phyloP scores from a whole-genome alignment of 108 stramenopile genomes.

The Stephanodiscus triporus region DNA sequence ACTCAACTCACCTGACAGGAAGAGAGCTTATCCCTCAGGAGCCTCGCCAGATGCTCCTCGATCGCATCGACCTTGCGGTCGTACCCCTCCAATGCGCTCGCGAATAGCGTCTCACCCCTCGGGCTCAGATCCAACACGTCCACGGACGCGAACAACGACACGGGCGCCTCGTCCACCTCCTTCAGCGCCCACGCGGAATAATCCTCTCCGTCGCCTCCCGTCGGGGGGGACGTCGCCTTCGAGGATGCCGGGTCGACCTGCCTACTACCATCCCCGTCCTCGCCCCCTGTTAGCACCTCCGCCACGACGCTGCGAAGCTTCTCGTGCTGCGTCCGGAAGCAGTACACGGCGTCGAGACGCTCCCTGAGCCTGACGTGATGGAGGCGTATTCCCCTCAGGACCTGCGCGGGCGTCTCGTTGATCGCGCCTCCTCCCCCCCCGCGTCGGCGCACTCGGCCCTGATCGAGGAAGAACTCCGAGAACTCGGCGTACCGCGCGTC shows the following conservation, averaged over 20 bases:
- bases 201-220: conserved; percentile 29
- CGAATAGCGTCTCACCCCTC: conserved; percentile 68
- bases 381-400: conserved; percentile 71
- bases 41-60: conserved; percentile 76
- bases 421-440: conserved; percentile 41
- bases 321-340: conserved; percentile 79
- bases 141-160: conserved; percentile 62
- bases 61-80: conserved; percentile 85
- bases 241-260: no score
- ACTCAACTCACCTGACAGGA: conserved; percentile 60
- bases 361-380: conserved; percentile 73
- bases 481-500: conserved; percentile 70
- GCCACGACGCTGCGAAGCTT: conserved; percentile 67
- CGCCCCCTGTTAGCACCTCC: conserved; percentile 70
- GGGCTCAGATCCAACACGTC: conserved; percentile 76
- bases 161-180: conserved; percentile 76
- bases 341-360: conserved; percentile 72
- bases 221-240: neutral
- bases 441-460: conserved; percentile 63
- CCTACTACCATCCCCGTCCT: neutral
- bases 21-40: conserved; percentile 84
- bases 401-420: conserved; percentile 64
- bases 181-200: conserved; percentile 56
- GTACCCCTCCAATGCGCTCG: conserved; percentile 76
- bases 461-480: conserved; percentile 77